Evolutionary conservation across 768 basidiomycete species (phyloP), one percentile per base, ranked within the genome.

Genomic region (Boletus barrowsii): DNA sequence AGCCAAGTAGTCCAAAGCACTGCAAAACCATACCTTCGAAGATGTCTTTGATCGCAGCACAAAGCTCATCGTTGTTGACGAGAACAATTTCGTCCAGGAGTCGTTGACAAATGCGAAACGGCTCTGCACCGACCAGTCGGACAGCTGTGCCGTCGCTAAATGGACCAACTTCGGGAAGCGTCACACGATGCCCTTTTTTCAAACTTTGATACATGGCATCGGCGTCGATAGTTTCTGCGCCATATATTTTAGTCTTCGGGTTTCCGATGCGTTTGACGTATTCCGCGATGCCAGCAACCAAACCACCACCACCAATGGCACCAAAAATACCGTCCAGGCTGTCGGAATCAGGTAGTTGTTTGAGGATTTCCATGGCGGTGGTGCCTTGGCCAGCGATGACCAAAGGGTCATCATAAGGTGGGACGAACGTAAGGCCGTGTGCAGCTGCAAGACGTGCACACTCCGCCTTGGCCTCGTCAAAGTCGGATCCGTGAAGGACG

Each of bases 91-190:
- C 85, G 61, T 98, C 93, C 18, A 98, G 72, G 36, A 91, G 77
- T 44, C 88, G 77, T 69, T 89, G 79, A 73, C 96, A 98, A 56
- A 99, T 83, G 54, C 96, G 82, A 74, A 98, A 97, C 0, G 93
- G 86, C 68, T 99, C 97, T 71, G 87, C 88, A 20, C 97, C 97
- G 3, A 99, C 95, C 46, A 94, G 81, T 71, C 90, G 90, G 42
- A 99, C 97, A 4, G 97, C 97, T 3, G 97, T 99, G 22, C 97
- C 97, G 65, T 99, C 97, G 60, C 89, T 90, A 72, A 99, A 99
- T 5, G 94, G 90, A 5, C 97, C 97, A 5, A 98, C 93, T 65
- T 99, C 97, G 18, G 79, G 71, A 57, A 99, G 73, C 15, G 86
- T 86, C 1, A 96, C 84, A 35, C 95, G 81, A 59, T 93, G 81